Evolutionary conservation across 441 rosid genomes (phyloP).

Genomic region (Manihot esculenta): DNA sequence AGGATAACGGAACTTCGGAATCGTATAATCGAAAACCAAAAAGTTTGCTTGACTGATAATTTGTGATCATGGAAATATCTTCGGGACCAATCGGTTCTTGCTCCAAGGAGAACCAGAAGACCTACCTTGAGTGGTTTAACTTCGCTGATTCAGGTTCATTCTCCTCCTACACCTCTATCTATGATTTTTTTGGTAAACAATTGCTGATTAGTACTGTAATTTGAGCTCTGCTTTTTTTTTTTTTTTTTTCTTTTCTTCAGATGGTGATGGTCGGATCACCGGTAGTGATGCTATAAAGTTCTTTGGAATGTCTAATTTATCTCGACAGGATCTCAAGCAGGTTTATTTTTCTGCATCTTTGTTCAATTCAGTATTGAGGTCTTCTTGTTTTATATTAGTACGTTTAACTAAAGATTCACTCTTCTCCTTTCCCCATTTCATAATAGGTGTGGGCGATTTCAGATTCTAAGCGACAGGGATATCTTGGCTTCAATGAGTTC

Average conservation of each 20-base stretch:
- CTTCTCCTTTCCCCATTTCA: neutral
- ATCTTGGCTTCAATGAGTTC: conserved; percentile 77
- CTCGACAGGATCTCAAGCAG: conserved; percentile 86
- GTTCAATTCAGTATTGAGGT: neutral
- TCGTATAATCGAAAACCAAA: neutral
- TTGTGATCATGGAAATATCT: conserved; percentile 62
- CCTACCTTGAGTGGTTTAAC: conserved; percentile 84
- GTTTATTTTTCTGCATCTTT: conserved; percentile 30
- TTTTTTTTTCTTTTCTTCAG: no score
- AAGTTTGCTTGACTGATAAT: neutral
- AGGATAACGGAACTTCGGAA: neutral
- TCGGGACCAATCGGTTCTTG: conserved; percentile 60
- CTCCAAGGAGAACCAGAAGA: conserved; percentile 69
- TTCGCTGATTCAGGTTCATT: conserved; percentile 74
- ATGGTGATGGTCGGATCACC: conserved; percentile 81
- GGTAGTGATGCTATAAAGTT: conserved; percentile 93
- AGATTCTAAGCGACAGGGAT: conserved; percentile 83
- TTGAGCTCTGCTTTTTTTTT: no score
- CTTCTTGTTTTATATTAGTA: neutral
- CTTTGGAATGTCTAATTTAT: conserved; percentile 70
- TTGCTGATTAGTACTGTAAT: no score
- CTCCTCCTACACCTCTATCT: neutral
- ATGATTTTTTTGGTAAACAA: neutral
- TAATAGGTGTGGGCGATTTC: conserved; percentile 89
- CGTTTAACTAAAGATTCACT: neutral